These are phyloP conservation scores for Lichtheimia ramosa DNA, from an alignment of 371 early-diverging fungal genomes.

Conservation along the genomic window DNA sequence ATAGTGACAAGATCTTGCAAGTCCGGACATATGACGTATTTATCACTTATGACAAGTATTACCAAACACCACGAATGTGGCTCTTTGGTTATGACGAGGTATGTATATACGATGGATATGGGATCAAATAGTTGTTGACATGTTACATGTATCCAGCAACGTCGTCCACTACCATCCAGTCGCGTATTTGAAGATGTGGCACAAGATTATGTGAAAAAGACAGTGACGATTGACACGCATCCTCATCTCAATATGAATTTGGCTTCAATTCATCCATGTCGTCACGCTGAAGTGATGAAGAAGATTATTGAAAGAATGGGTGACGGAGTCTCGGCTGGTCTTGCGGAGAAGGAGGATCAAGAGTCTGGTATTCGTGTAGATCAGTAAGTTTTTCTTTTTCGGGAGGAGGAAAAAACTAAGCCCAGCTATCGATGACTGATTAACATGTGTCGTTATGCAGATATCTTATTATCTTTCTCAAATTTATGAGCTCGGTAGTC, in stretches of 20 bases:
- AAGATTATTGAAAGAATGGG: conserved; percentile 84
- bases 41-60: conserved; percentile 98
- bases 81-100: conserved; percentile 94
- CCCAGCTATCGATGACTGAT: background rate
- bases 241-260: conserved; percentile 85
- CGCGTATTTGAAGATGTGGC: conserved; percentile 96
- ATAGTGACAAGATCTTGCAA: conserved; percentile 84
- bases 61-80: conserved; percentile 96
- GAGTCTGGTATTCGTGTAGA: conserved; percentile 79
- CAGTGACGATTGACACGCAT: conserved; percentile 95
- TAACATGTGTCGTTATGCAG: conserved; percentile 20
- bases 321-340: conserved; percentile 37
- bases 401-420: background rate
- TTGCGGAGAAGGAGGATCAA: conserved; percentile 16
- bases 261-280: conserved; percentile 97
- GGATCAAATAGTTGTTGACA: background rate
- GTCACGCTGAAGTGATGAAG: conserved; percentile 98
- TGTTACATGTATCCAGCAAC: conserved; percentile 39
- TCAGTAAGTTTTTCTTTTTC: conserved; percentile 62
- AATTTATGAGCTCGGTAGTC: conserved; percentile 94
- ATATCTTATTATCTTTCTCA: conserved; percentile 90
- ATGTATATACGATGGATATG: background rate
- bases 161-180: conserved; percentile 78
- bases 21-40: conserved; percentile 96
- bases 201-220: conserved; percentile 97